Evolutionary conservation across 1,284 basidiomycete species (phyloP).

Genomic region (Fomitopsis schrenkii): DNA sequence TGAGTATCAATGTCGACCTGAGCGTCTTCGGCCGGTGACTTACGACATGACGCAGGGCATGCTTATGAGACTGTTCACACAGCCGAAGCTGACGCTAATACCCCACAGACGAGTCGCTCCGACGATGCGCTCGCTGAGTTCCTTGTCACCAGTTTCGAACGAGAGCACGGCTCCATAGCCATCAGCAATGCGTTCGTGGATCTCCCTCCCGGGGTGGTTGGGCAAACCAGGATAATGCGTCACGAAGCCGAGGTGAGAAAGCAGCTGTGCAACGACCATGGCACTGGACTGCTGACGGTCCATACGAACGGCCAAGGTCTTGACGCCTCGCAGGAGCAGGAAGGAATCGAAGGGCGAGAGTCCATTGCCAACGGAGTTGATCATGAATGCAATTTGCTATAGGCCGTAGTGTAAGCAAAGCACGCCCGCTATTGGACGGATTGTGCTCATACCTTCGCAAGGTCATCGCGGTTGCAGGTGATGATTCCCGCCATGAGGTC

Average conservation of each 20-base stretch:
- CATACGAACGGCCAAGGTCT: constrained; percentile 97
- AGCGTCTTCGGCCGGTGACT: constrained; percentile 30
- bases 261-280: constrained; percentile 83
- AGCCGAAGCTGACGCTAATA: constrained; percentile 97
- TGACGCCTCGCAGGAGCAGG: constrained; percentile 92
- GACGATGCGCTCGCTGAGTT: constrained; percentile 89
- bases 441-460: constrained; percentile 64
- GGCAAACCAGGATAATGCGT: constrained; percentile 94
- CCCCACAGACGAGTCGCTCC: constrained; percentile 94
- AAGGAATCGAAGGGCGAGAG: constrained; percentile 96
- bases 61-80: constrained; percentile 96
- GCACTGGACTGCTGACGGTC: constrained; percentile 90
- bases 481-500: constrained; percentile 98
- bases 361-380: constrained; percentile 98
- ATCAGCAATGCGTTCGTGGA: constrained; percentile 86
- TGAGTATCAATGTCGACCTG: constrained; percentile 5
- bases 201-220: constrained; percentile 78
- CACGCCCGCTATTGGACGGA: not conserved
- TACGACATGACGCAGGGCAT: constrained; percentile 99
- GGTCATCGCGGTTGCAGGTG: constrained; percentile 87
- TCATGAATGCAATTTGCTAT: constrained; percentile 84
- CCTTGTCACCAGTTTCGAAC: constrained; percentile 92
- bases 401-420: not conserved
- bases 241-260: constrained; percentile 84
- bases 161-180: constrained; percentile 94